These are phyloP conservation scores for Saccharomycopsis microspora DNA, from an alignment of 805 yeast genomes.

Conservation along the genomic window DNA sequence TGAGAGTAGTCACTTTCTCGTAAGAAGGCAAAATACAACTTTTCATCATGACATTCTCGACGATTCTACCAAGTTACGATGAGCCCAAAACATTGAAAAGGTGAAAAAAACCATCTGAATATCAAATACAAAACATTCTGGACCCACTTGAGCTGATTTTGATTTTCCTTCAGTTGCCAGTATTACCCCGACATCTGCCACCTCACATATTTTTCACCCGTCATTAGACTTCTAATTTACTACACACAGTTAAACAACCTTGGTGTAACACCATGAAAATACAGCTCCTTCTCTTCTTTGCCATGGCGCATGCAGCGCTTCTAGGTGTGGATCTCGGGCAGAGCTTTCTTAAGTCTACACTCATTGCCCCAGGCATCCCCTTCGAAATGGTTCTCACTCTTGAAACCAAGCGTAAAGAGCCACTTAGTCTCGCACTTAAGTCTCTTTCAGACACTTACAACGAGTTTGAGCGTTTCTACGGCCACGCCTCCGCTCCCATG, in stretches of 20 bases:
- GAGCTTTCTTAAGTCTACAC: constrained; percentile 73
- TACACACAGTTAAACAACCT: neutral
- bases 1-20: too few species aligned
- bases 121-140: too few species aligned
- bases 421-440: constrained; percentile 63
- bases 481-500: constrained; percentile 59
- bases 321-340: constrained; percentile 87
- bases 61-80: too few species aligned
- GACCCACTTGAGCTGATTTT: too few species aligned
- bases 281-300: constrained; percentile 11
- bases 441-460: constrained; percentile 24
- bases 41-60: too few species aligned
- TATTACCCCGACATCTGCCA: neutral
- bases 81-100: too few species aligned
- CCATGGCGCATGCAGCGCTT: constrained; percentile 41
- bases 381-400: constrained; percentile 82
- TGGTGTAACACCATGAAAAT: neutral
- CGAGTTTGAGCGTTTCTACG: constrained; percentile 62
- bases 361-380: constrained; percentile 84
- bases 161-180: too few species aligned
- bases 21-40: too few species aligned
- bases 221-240: neutral
- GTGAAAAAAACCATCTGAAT: too few species aligned
- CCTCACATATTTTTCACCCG: too few species aligned
- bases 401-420: constrained; percentile 86